Evolutionary conservation across 2,329 filamentous ascomycete genomes (phyloP), one percentile per base, ranked within the genome.

Genomic region (Xylariomycetidae sp.): DNA sequence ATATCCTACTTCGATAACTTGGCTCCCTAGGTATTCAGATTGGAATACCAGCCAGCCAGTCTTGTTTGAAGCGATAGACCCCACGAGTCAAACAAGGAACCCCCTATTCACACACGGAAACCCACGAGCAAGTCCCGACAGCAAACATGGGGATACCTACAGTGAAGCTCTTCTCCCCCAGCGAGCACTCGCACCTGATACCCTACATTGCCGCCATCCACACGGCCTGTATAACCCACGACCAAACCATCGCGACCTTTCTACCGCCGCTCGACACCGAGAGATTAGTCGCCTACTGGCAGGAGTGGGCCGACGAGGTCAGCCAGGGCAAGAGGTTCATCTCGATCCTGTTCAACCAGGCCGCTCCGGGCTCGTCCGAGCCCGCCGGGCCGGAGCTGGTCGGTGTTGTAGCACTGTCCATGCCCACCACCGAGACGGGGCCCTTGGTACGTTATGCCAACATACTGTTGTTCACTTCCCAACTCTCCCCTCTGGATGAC

Each of bases 161-260:
- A 31, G 62, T 67, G 18, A 49, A 63, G 31, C 42, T 67, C 44
- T 75, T 72, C 54, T 57, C 62, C 16, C 56, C 64, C 3, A 51
- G 49, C 6, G 53, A 60, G 22, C 72, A 81, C 45, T 49, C 58
- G 17, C 67, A 73, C 47, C 64, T 80, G 15, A 62, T 32, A 23
- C 31, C 38, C 3, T 34, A 37, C 28, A 16, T 40, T 7, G 38
- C 31, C 4, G 28, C 31, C 1, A 14, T 40, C n/a, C 31, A 40
- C 18, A 34, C 34, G 6, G 31, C 25, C 12, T 37, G 77, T 16
- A 77, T 82, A 50, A 71, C 69, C 4, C 60, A 68, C 38, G 75
- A 77, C 56, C 63, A 67, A 48, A 72, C 69, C 41, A 65, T 76
- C 22, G 72, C 72, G 16, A 73, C 67, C 4, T 82, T 81, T 50